Evolutionary conservation across 352 stramenopile species (phyloP), one percentile per base, ranked within the genome.

Genomic region (Pythium sp.): DNA sequence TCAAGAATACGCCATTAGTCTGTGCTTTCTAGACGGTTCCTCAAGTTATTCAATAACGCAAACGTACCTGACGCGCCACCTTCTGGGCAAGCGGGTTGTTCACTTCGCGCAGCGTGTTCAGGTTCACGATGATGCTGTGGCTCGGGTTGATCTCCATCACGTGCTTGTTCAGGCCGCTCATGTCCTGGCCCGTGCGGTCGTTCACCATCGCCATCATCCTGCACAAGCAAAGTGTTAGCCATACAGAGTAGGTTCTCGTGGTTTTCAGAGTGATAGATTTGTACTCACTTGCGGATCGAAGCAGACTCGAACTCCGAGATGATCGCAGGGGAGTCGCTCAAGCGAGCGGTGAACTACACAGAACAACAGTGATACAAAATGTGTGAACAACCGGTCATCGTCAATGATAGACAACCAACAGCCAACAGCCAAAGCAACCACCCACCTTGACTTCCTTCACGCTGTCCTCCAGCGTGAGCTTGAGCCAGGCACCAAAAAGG

Each of bases 191-290:
- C 2, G 78, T 82, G 59, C 75, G 73, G 67, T 93, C 86, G 71
- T 98, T 98, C 49, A 99, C 93, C 89, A 99, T 98, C 61, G 93
- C 81, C 97, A 99, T 99, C 97, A 99, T 99, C 65, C 78, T 93
- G 59, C 60, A 30, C 5, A 5, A 72, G 51, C 30, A 34, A 61
- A 34, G 6, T 26, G 7, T 64, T 41, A 60, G 41, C 4, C 12
- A 49, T 26, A 5, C 55, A 24, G 5, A 20, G n/a, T 59, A 22
- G 5, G 28, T 58, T 24, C 26, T 15, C 26, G 8, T 46, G 36
- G 36, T 18, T 47, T 14, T 8, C 4, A 14, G 8, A 5, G 18
- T 20, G 5, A 11, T 14, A 58, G 9, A 18, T 3, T 18, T 24
- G 62, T 22, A 77, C 79, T 60, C 84, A 94, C 86, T 98, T 93